These are phyloP conservation scores for Ophiostoma tasmaniense DNA, from an alignment of 2,329 filamentous ascomycete species.

Conservation along the genomic window DNA sequence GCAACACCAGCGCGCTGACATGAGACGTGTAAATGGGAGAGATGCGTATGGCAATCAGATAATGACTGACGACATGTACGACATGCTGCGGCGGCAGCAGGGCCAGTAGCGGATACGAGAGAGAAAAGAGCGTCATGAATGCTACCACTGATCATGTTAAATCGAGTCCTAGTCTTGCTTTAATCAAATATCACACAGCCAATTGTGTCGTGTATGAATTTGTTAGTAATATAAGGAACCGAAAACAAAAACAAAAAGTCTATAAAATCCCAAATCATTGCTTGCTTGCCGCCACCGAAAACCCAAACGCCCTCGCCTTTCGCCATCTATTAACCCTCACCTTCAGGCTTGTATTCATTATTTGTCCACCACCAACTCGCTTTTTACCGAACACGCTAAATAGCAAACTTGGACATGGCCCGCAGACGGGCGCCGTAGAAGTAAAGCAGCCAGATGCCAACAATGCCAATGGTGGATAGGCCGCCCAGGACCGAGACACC, in stretches of 20 bases:
- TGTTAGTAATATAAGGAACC: no score
- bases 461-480: slow-evolving; percentile 43
- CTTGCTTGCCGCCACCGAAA: not conserved
- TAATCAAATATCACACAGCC: not conserved
- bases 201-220: no score
- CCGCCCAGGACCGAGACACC: slow-evolving; percentile 51
- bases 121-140: not conserved
- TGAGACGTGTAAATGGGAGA: not conserved
- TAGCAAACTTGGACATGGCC: slow-evolving; percentile 49
- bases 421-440: slow-evolving; percentile 47
- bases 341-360: not conserved
- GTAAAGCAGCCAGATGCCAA: slow-evolving; percentile 54
- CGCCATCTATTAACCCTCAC: not conserved
- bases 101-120: not conserved
- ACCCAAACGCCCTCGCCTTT: not conserved
- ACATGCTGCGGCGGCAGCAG: slow-evolving; percentile 13
- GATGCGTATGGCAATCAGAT: slow-evolving; percentile 2
- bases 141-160: not conserved
- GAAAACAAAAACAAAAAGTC: no score
- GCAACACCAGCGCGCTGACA: slow-evolving; percentile 28
- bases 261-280: not conserved
- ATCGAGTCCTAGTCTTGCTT: not conserved
- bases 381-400: not conserved
- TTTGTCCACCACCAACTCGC: not conserved
- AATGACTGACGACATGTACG: slow-evolving; percentile 11